A percentile compares a stretch with the other conserved stretches of the same genome.
Conservation (phyloP, 495 filamentous ascomycete species). For the Penicillium parvum region DNA sequence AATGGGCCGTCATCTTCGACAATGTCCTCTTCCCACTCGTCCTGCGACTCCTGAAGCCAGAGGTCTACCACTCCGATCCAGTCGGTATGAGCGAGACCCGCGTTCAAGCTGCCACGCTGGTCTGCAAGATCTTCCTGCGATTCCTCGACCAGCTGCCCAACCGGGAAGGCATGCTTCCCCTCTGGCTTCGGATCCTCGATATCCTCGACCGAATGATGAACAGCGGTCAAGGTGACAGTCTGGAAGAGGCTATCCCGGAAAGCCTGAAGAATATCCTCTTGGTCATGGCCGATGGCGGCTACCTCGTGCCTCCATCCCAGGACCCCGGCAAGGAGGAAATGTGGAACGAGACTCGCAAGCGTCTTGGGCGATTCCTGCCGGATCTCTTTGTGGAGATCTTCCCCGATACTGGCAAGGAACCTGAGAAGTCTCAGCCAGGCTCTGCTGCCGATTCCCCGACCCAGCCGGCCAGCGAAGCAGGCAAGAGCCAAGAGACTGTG, state of each 20-base stretch:
- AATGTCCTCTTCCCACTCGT: constrained; percentile 96
- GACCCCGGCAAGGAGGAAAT: constrained; percentile 45
- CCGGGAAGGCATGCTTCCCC: constrained; percentile 86
- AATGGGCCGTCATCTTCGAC: constrained; percentile 93
- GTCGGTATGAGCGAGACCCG: constrained; percentile 93
- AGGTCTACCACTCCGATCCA: constrained; percentile 90
- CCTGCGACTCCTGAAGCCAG: constrained; percentile 81
- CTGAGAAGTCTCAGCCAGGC: constrained; percentile 19
- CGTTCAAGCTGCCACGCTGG: constrained; percentile 82
- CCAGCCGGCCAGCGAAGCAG: constrained; percentile 8
- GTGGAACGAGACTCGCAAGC: constrained; percentile 71
- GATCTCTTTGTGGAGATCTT: constrained; percentile 57
- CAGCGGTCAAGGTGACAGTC: constrained; percentile 84
- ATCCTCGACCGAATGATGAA: constrained; percentile 97
- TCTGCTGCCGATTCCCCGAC: constrained; percentile 21
- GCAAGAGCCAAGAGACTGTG: constrained; percentile 12
- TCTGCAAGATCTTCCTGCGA: constrained; percentile 94
- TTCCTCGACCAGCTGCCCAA: constrained; percentile 81
- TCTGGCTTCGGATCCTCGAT: constrained; percentile 90
- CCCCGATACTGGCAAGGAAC: constrained; percentile 29
- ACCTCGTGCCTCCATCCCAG: constrained; percentile 63
- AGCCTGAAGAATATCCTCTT: constrained; percentile 94
- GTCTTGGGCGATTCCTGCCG: constrained; percentile 86
- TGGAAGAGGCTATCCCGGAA: constrained; percentile 93
- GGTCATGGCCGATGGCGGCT: constrained; percentile 89